Conservation (phyloP, 169 alveolate genomes). For the Eimeria nieschulzi region DNA sequence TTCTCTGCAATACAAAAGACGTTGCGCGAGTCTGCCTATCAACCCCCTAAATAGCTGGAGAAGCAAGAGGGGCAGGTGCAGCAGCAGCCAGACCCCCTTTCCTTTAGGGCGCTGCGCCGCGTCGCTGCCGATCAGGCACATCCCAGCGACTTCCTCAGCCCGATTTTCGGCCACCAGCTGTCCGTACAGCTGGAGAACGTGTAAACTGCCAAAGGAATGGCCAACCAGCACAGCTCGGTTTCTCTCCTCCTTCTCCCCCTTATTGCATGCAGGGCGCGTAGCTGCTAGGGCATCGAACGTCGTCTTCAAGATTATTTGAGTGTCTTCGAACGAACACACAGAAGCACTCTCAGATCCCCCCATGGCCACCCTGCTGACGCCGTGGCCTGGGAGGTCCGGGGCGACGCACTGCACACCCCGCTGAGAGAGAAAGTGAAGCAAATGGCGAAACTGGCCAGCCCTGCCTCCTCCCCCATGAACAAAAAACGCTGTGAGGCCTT, state of each 20-base stretch:
- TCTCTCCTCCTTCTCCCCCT: not conserved
- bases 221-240: slow-evolving; percentile 29
- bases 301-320: not conserved
- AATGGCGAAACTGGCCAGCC: slow-evolving; percentile 54
- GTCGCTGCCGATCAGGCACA: slow-evolving; percentile 16
- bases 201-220: slow-evolving; percentile 36
- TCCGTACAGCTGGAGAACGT: slow-evolving; percentile 29
- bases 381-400: slow-evolving; percentile 62
- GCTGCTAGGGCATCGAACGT: not conserved
- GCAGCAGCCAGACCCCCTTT: not conserved
- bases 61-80: slow-evolving; percentile 13
- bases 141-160: slow-evolving; percentile 14
- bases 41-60: slow-evolving; percentile 17
- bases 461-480: slow-evolving; percentile 61
- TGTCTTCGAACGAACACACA: not conserved
- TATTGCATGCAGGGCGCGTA: not conserved
- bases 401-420: slow-evolving; percentile 55
- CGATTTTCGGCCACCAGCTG: slow-evolving; percentile 19
- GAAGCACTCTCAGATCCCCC: not conserved
- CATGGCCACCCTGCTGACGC: slow-evolving; percentile 13
- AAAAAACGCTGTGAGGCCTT: slow-evolving; percentile 27
- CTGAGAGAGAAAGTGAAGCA: slow-evolving; percentile 36
- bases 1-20: not conserved
- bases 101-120: not conserved
- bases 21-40: not conserved